Evolutionary conservation across 1,139 yeast species (phyloP), one percentile per base, ranked within the genome.

Genomic region (Hyphopichia pseudoburtonii): DNA sequence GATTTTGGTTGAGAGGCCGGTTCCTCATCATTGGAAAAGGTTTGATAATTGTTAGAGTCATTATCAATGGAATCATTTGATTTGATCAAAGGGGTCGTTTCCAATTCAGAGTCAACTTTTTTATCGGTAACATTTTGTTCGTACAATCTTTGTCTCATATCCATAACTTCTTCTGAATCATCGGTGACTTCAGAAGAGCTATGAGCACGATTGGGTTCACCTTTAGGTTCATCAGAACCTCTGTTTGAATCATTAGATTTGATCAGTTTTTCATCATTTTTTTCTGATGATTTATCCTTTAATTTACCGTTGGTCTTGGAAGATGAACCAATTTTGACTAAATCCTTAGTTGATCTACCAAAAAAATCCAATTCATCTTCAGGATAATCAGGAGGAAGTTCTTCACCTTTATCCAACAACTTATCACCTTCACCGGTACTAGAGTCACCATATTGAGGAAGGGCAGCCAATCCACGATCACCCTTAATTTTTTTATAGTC

Each of bases 371-470:
- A 69, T 47, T 80, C 85, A 12, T 77, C 80, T 28, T 70, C 78
- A 0, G 84, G 82, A 50, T 83, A 83, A 16, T 66, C 60, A 3
- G 90, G 90, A 12, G 92, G 92, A 28, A 84, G 57, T 32, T 77
- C 84, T 44, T 82, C 92, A 2, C 92, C 92, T 54, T 77, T 80
- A 46, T 80, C 90, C 37, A 85, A 63, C 3, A 85, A 59, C 25
- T 76, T 69, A 49, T 82, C 76, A 15, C 51, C 51, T 8, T 48
- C 55, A 24, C 50, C 42, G 9, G 51, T 50, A 17, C 46, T 35
- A 2, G 51, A 52, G 33, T 51, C 50, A 18, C 60, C 59, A 40
- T 71, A 71, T 36, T 66, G 62, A 1, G 77, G 77, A 36, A 70
- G 57, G 3, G 72, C 46, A 3, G 72, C 66, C 35, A 66, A 50